Evolutionary conservation across 768 basidiomycete genomes (phyloP).

Genomic region (Collybia nuda): DNA sequence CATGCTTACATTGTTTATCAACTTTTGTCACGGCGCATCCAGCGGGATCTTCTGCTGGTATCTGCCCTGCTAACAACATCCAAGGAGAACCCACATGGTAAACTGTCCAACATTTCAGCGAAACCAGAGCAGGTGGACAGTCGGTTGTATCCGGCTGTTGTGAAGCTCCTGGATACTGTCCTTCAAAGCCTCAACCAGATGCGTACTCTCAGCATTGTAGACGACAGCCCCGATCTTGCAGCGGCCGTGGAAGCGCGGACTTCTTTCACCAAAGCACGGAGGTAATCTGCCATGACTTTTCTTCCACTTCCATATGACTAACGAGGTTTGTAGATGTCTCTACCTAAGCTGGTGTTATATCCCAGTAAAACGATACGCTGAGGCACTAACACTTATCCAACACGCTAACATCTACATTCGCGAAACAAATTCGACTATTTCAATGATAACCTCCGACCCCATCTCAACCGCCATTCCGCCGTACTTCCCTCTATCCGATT

Average conservation of each 20-base stretch:
- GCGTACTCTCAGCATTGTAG: conserved; percentile 79
- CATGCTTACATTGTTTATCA: conserved; percentile 88
- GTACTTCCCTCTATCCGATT: conserved; percentile 55
- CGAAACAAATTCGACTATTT: conserved; percentile 59
- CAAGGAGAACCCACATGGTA: conserved; percentile 15
- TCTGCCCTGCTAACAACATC: conserved; percentile 55
- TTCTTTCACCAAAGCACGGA: conserved; percentile 71
- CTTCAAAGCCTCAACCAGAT: conserved; percentile 85
- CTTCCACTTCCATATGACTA: neutral
- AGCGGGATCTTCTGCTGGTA: conserved; percentile 83
- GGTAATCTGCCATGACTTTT: conserved; percentile 41
- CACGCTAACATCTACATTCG: conserved; percentile 74
- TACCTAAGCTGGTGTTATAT: conserved; percentile 79
- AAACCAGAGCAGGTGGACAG: conserved; percentile 55
- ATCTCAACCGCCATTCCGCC: conserved; percentile 38
- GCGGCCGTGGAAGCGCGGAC: conserved; percentile 76
- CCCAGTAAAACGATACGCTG: conserved; percentile 66
- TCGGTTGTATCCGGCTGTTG: conserved; percentile 80
- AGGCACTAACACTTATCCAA: conserved; percentile 70
- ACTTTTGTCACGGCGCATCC: conserved; percentile 82
- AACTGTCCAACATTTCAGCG: conserved; percentile 19
- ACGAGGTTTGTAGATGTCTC: conserved; percentile 48
- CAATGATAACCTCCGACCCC: conserved; percentile 45
- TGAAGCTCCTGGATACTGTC: conserved; percentile 85
- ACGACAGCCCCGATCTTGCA: conserved; percentile 83